These are phyloP conservation scores for Hibiscus tridactylites DNA, from an alignment of 345 rosid genomes.

Conservation along the genomic window DNA sequence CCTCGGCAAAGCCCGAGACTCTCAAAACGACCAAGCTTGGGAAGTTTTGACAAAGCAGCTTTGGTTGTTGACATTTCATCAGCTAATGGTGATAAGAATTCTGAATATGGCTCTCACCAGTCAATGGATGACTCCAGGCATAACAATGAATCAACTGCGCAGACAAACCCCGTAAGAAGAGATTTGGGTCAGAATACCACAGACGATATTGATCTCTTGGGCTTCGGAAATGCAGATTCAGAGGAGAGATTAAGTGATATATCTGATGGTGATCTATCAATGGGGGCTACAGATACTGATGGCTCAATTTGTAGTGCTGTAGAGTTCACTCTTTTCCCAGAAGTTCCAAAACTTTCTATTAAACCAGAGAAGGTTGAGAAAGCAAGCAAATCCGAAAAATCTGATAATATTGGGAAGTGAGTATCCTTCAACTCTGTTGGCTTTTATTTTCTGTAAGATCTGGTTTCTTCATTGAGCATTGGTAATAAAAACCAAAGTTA, in stretches of 20 bases:
- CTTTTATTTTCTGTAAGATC: neutral
- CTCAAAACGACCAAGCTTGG: conserved; percentile 31
- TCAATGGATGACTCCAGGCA: conserved; percentile 42
- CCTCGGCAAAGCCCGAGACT: conserved; percentile 28
- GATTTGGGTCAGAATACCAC: conserved; percentile 28
- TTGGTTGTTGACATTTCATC: conserved; percentile 64
- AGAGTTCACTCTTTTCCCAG: conserved; percentile 80
- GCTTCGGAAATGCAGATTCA: conserved; percentile 64
- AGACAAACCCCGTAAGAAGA: conserved; percentile 30
- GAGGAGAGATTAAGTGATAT: conserved; percentile 94
- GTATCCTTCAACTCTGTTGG: conserved; percentile 7
- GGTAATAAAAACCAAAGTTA: neutral
- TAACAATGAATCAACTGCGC: conserved; percentile 28
- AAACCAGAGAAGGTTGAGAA: conserved; percentile 36
- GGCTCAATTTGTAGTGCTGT: conserved; percentile 59
- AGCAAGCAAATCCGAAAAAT: conserved; percentile 38
- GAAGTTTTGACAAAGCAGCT: conserved; percentile 32
- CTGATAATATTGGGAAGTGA: conserved; percentile 47
- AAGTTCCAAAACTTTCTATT: conserved; percentile 35
- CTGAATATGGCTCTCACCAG: conserved; percentile 65
- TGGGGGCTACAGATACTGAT: conserved; percentile 96
- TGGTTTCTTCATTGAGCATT: neutral
- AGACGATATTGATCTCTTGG: conserved; percentile 68
- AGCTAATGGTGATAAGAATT: conserved; percentile 54
- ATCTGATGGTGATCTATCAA: conserved; percentile 84